Evolutionary conservation across 108 stramenopile species (phyloP), one percentile per base, ranked within the genome.

Genomic region (Pseudonitzschia multiseries): DNA sequence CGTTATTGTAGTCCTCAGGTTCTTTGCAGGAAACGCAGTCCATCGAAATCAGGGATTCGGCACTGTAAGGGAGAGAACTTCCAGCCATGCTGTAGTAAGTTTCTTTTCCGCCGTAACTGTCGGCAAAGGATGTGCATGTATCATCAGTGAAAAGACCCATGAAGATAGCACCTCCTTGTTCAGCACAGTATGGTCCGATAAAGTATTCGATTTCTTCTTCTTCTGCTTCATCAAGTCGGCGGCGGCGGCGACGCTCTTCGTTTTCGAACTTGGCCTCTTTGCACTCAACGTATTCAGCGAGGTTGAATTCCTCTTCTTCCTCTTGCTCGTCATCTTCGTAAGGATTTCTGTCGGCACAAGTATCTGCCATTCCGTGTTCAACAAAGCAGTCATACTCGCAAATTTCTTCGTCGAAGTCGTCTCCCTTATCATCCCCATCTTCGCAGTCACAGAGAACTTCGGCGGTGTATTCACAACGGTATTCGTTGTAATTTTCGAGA

Each of bases 81-180:
- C 89, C 88, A 22, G 81, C 70, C 28, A 91, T 42, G 33, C 50
- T 26, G 14, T 65, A 44, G 75, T 80, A 91, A 52, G 79, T 74
- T 13, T 83, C 57, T 18, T 64, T 62, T 44, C 88, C 88, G 10
- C 67, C 80, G 53, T 78, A 72, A 4, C 71, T 73, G 59, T 86
- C 88, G 29, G 86, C 87, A 44, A 85, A 84, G 22, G 48, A 59
- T 28, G 88, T 79, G 82, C 92, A 93, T 43, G 80, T 69, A 52
- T 91, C 88, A 70, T 93, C 92, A 32, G 85, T 84, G 82, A 93
- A 93, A 51, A 93, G 66, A 72, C 92, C 92, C 24, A 93, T 64
- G 70, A 72, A 68, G 77, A 93, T 89, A 36, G 76, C 33, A 46
- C 89, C 88, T 68, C 92, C 92, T 75, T 89, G 81, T 57, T 86